Base-by-base conservation (phyloP, 2,329 filamentous ascomycete genomes). In the Penicillium psychrosexuale region DNA sequence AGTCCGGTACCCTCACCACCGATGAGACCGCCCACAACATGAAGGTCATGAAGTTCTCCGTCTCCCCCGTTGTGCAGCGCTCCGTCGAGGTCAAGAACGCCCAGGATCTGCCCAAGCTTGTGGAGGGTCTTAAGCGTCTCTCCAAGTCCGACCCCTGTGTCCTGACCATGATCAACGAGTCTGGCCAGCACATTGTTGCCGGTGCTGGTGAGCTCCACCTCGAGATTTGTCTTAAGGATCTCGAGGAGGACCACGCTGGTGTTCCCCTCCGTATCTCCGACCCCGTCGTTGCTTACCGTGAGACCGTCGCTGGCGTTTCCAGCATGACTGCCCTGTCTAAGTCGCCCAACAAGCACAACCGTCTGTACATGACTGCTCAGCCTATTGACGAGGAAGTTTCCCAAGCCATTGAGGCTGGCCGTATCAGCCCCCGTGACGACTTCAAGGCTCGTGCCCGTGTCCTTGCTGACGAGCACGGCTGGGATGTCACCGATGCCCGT, bases 11-110 rank as follows among this genome's bases (percentile, higher is more conserved):
- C 73, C 89, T 99, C 72, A 96, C 92, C 80, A 97, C 93, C 77
- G 87, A 84, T 76, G 94, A 99, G 69, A 95, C 91, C 66, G 93
- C 94, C 77, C 94, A 99, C 89, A 99, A 99, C 88, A 83, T 99
- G 74, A 97, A 97, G 89, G 94, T 99, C 82, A 99, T 99, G 94
- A 97, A 97, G 85, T 99, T 99, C 89, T 99, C 94, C 75, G 94
- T 99, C 77, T 97, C 94, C 59, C 94, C 94, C 72, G 94, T 99
- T 81, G 94, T 99, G 67, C 93, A 89, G 82, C 93, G 93, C 69
- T 96, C 94, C 79, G 94, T 99, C 73, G 91, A 97, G 82, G 93
- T 97, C 84, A 97, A 97, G 91, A 99, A 99, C 82, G 94, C 94
- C 73, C 91, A 96, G 83, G 94, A 99, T 85, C 87, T 99, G 64